Conservation (phyloP, 176 grass and related monocot species). For the Zoysia japonica region DNA sequence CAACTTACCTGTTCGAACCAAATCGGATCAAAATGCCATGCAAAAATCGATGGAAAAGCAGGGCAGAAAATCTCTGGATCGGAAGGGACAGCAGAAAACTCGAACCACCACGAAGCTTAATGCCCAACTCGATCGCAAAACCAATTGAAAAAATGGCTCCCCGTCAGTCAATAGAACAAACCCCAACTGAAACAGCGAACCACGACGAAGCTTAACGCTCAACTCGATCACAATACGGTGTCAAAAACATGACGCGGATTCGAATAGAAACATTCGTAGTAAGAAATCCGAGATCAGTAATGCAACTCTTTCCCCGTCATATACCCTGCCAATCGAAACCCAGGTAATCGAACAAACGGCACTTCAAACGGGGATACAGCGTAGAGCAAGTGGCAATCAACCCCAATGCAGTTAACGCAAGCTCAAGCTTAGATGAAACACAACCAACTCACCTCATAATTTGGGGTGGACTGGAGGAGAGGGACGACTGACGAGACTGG, state of each 20-base stretch:
- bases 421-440: background rate
- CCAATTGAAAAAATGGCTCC: background rate
- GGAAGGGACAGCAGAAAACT: no score
- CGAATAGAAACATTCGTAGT: background rate
- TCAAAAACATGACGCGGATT: background rate
- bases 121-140: no score
- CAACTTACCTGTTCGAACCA: constrained; percentile 24
- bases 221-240: background rate
- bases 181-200: background rate
- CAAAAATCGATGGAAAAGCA: background rate
- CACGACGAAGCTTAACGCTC: background rate
- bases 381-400: background rate
- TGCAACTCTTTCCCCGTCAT: background rate
- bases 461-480: no score
- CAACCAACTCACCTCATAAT: no score
- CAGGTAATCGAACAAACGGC: background rate
- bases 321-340: no score
- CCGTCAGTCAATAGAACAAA: no score
- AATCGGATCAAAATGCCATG: constrained; percentile 33
- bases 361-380: background rate
- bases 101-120: no score
- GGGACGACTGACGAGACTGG: no score
- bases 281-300: background rate
- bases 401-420: background rate
- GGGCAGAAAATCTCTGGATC: background rate